These are phyloP conservation scores for Lactarius evosmus DNA, from an alignment of 768 basidiomycete species.

Conservation along the genomic window DNA sequence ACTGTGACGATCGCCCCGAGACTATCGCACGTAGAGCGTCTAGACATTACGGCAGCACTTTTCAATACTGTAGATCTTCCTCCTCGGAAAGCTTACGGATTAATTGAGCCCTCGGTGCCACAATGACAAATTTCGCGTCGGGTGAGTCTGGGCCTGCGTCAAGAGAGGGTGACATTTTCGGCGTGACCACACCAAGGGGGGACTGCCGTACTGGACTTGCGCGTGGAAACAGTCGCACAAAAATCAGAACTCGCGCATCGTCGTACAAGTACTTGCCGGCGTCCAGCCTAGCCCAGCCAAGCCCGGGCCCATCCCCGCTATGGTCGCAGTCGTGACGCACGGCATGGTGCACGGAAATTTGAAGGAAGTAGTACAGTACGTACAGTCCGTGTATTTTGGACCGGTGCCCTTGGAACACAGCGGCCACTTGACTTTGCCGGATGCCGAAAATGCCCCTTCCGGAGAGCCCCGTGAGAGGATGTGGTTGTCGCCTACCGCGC, in stretches of 20 bases:
- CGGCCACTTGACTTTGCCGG: background rate
- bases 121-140: background rate
- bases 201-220: background rate
- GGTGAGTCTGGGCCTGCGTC: background rate
- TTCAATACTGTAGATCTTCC: background rate
- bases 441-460: too few relatives aligned
- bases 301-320: background rate
- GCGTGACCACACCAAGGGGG: background rate
- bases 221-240: background rate
- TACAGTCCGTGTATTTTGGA: background rate
- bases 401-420: background rate
- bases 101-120: background rate
- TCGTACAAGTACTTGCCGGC: background rate
- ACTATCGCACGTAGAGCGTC: too few relatives aligned
- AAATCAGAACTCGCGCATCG: background rate
- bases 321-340: background rate
- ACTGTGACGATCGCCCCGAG: background rate
- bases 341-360: background rate
- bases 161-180: background rate
- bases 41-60: background rate
- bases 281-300: background rate
- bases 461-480: too few relatives aligned
- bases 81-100: background rate
- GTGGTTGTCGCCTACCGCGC: too few relatives aligned
- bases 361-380: background rate